These are phyloP conservation scores for Circinella umbellata DNA, from an alignment of 371 early-diverging fungal genomes.

Conservation along the genomic window DNA sequence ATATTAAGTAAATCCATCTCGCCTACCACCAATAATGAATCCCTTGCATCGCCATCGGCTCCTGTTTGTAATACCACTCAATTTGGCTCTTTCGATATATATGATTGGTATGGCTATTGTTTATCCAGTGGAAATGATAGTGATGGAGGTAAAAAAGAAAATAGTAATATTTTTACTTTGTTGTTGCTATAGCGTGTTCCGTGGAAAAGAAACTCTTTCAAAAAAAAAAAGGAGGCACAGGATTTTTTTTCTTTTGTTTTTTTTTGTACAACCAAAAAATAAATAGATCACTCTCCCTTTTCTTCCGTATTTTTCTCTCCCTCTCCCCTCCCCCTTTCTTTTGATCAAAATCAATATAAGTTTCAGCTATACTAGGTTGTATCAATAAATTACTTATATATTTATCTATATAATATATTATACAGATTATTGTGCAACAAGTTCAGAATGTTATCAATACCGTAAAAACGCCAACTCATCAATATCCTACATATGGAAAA, in stretches of 20 bases:
- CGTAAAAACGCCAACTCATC: constrained; percentile 30
- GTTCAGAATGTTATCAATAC: constrained; percentile 47
- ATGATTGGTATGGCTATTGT: constrained; percentile 49
- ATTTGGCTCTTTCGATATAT: constrained; percentile 31
- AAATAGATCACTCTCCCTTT: too few relatives aligned
- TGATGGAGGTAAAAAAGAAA: constrained; percentile 41
- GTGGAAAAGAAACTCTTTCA: neutral
- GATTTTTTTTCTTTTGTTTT: too few relatives aligned
- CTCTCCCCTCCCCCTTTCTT: too few relatives aligned
- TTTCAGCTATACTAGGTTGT: too few relatives aligned
- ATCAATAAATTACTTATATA: too few relatives aligned
- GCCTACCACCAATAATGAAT: constrained; percentile 4
- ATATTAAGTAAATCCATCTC: constrained; percentile 32
- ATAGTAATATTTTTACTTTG: neutral
- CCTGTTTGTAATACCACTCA: constrained; percentile 34
- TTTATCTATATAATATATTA: neutral
- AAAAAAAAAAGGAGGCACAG: constrained; percentile 12
- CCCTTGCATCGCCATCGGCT: neutral
- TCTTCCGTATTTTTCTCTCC: too few relatives aligned
- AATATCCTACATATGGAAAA: constrained; percentile 41
- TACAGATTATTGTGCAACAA: constrained; percentile 46
- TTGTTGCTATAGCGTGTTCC: neutral
- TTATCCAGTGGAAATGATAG: constrained; percentile 41
- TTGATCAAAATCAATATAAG: too few relatives aligned
- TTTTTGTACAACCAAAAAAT: too few relatives aligned